phyloP scores from a whole-genome alignment of 2,329 filamentous ascomycete species.

The Nakataea oryzae region DNA sequence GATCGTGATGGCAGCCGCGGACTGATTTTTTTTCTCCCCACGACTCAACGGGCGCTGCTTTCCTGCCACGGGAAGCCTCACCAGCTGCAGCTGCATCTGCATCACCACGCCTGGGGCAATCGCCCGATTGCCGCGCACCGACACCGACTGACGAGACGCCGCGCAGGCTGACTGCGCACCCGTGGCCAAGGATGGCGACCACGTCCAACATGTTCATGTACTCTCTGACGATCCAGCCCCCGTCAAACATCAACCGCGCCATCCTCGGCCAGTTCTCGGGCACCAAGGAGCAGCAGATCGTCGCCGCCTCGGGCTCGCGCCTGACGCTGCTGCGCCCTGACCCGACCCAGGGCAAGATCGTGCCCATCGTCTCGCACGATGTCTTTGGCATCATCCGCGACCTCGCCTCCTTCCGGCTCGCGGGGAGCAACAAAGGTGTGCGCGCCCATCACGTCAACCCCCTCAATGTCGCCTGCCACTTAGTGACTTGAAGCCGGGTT shows the following conservation, averaged over 20 bases:
- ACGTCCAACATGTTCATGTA: constrained; percentile 99
- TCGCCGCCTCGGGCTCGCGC: constrained; percentile 84
- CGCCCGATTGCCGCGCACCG: constrained; percentile 1
- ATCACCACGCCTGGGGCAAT: constrained; percentile 4
- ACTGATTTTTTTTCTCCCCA: constrained; percentile 11
- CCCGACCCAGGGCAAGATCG: constrained; percentile 73
- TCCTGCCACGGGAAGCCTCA: not conserved
- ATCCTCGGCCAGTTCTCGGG: constrained; percentile 92
- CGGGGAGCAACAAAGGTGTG: constrained; percentile 94
- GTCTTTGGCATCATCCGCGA: constrained; percentile 91
- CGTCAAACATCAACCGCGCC: constrained; percentile 80
- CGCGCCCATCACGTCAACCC: constrained; percentile 22
- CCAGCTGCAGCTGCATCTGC: constrained; percentile 5
- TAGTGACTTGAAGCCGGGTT: constrained; percentile 62
- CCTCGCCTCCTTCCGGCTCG: constrained; percentile 80
- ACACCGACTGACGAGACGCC: constrained; percentile 16
- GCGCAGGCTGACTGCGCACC: constrained; percentile 40
- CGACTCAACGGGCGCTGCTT: not conserved
- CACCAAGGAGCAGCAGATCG: constrained; percentile 95
- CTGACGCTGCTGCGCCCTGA: constrained; percentile 83
- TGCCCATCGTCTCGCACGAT: constrained; percentile 81
- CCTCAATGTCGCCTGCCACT: constrained; percentile 28
- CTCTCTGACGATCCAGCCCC: constrained; percentile 88
- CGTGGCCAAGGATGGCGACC: constrained; percentile 68
- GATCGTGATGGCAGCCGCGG: not conserved